A percentile compares a stretch with the other conserved stretches of the same genome.
phyloP scores from a whole-genome alignment of 1,284 basidiomycete species.

The Volvariella surrecta region DNA sequence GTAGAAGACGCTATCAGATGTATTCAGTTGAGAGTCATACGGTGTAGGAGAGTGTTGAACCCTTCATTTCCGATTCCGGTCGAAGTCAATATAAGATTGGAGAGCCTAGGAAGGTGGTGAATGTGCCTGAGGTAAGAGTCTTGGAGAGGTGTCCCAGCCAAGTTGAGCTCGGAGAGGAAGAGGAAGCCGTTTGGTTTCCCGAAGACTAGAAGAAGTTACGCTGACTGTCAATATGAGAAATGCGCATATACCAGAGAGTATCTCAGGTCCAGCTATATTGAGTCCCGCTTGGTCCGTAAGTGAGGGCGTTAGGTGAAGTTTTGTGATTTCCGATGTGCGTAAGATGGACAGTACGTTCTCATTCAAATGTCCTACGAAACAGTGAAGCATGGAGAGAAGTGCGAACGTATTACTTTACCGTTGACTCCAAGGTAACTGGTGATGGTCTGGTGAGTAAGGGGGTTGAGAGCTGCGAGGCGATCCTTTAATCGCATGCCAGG shows the following conservation, averaged over 20 bases:
- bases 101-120: slow-evolving; percentile 42
- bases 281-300: slow-evolving; percentile 10
- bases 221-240: slow-evolving; percentile 6
- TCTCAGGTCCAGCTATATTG: slow-evolving; percentile 9
- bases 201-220: slow-evolving; percentile 30
- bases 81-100: slow-evolving; percentile 39
- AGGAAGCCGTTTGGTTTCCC: slow-evolving; percentile 40
- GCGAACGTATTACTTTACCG: not conserved
- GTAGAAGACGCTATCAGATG: slow-evolving; percentile 39
- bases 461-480: slow-evolving; percentile 4
- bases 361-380: slow-evolving; percentile 8
- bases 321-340: slow-evolving; percentile 6
- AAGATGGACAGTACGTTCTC: slow-evolving; percentile 8
- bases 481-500: slow-evolving; percentile 10
- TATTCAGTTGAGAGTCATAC: not conserved
- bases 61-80: slow-evolving; percentile 55
- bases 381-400: not conserved
- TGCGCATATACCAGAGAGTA: slow-evolving; percentile 24
- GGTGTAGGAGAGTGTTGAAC: slow-evolving; percentile 24
- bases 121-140: slow-evolving; percentile 44
- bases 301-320: slow-evolving; percentile 8
- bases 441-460: slow-evolving; percentile 6
- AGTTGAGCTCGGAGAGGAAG: slow-evolving; percentile 38
- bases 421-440: slow-evolving; percentile 9
- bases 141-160: slow-evolving; percentile 33